Conservation (phyloP, 331 rosid genomes). For the Pyracantha coccinea region DNA sequence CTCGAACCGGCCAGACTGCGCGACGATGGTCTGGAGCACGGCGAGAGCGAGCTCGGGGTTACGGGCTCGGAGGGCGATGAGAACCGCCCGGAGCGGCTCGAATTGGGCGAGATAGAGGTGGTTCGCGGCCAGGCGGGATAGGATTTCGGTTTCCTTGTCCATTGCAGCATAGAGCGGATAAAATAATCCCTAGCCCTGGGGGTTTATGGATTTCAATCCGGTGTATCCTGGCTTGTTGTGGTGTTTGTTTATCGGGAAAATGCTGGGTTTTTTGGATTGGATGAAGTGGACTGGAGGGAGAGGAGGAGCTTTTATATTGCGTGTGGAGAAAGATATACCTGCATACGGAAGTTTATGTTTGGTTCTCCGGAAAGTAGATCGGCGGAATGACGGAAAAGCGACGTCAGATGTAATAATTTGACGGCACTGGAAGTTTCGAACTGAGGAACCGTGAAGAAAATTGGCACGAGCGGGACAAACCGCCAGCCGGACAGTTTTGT, state of each 20-base stretch:
- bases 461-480: neutral
- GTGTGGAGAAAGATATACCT: neutral
- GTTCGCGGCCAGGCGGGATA: slow-evolving; percentile 77
- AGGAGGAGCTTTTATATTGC: neutral
- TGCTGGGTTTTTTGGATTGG: neutral
- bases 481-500: neutral
- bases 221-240: neutral
- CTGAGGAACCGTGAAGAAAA: neutral
- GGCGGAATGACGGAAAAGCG: neutral
- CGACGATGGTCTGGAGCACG: slow-evolving; percentile 72
- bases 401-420: neutral
- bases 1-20: slow-evolving; percentile 65
- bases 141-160: slow-evolving; percentile 77
- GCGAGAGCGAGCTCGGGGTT: slow-evolving; percentile 68
- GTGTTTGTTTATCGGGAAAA: slow-evolving; percentile 7
- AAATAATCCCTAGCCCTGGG: neutral
- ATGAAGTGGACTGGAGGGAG: neutral
- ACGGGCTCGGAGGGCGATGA: slow-evolving; percentile 66
- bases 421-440: neutral
- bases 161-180: slow-evolving; percentile 8
- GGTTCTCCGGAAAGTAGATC: neutral
- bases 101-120: slow-evolving; percentile 80
- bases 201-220: slow-evolving; percentile 12
- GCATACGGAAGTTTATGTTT: neutral
- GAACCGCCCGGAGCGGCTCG: slow-evolving; percentile 78